Conservation (phyloP, 2,329 filamentous ascomycete species). For the Orbilia quercus region DNA sequence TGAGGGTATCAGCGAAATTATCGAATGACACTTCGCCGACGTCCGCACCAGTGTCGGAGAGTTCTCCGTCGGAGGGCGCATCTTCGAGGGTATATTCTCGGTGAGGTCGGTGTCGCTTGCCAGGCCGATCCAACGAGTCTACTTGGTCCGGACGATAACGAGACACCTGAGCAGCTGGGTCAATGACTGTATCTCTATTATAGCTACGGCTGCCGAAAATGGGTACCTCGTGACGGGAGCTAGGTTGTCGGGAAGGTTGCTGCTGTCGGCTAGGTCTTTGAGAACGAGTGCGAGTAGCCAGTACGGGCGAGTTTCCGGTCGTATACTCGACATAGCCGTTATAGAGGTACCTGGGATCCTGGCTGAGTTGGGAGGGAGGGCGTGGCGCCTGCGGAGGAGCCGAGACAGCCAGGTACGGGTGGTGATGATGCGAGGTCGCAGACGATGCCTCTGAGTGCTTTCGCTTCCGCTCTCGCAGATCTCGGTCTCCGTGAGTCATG, state of each 20-base stretch:
- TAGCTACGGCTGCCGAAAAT: background rate
- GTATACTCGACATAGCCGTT: conserved; percentile 48
- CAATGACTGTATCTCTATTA: background rate
- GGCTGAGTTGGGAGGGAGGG: conserved; percentile 4
- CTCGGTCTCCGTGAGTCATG: conserved; percentile 38
- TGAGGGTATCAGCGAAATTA: conserved; percentile 32
- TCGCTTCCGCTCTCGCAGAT: conserved; percentile 48
- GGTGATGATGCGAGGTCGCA: conserved; percentile 14
- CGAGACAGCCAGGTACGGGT: background rate
- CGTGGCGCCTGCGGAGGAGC: conserved; percentile 11
- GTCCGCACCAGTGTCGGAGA: conserved; percentile 55
- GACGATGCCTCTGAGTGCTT: conserved; percentile 35
- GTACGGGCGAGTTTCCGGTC: conserved; percentile 23
- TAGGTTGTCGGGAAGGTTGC: conserved; percentile 6
- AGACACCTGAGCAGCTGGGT: conserved; percentile 9
- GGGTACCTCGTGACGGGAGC: conserved; percentile 33
- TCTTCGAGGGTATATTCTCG: conserved; percentile 38
- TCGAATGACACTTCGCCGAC: conserved; percentile 48
- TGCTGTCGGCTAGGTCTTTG: conserved; percentile 11
- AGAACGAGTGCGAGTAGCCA: conserved; percentile 5
- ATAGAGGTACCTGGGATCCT: conserved; percentile 35
- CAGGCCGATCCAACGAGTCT: conserved; percentile 34
- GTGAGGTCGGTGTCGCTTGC: conserved; percentile 43
- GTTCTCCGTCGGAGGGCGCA: conserved; percentile 32
- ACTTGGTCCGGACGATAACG: conserved; percentile 8